Evolutionary conservation across 495 filamentous ascomycete genomes (phyloP).

Genomic region (Clavariopsis aquatica): DNA sequence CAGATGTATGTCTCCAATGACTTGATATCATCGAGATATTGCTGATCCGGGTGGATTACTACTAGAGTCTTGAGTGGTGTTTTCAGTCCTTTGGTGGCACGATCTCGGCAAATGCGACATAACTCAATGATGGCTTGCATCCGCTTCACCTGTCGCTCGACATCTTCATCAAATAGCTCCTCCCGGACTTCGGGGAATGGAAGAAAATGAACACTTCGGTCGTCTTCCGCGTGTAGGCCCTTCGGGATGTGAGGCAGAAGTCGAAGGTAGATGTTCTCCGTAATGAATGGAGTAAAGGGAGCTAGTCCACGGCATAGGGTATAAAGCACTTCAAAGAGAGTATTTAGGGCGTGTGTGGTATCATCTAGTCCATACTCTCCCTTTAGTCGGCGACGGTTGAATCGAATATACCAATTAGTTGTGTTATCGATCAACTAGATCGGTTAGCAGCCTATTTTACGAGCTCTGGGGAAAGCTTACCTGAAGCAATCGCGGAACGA

Average conservation of each 20-base stretch:
- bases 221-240: conserved; percentile 63
- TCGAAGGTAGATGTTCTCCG: conserved; percentile 87
- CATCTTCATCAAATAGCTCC: conserved; percentile 81
- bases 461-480: conserved; percentile 4
- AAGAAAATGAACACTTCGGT: conserved; percentile 89
- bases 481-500: conserved; percentile 78
- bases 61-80: conserved; percentile 86
- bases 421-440: conserved; percentile 80
- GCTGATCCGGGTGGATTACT: conserved; percentile 80
- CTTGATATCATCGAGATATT: conserved; percentile 82
- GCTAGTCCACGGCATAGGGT: conserved; percentile 84
- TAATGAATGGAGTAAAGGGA: conserved; percentile 94
- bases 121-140: conserved; percentile 98
- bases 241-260: conserved; percentile 80
- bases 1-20: conserved; percentile 82
- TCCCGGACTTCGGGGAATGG: conserved; percentile 82
- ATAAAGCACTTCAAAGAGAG: conserved; percentile 94
- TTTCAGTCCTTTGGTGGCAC: conserved; percentile 80
- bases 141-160: conserved; percentile 81
- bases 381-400: conserved; percentile 94
- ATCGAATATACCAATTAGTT: conserved; percentile 99
- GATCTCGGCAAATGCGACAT: conserved; percentile 79
- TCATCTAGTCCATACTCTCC: conserved; percentile 87
- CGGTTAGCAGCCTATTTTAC: conserved; percentile 31
- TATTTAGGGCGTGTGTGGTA: conserved; percentile 87